A percentile compares a stretch with the other conserved stretches of the same genome.
Conservation (phyloP, 257 asterid species). For the Penstemon eatonii region DNA sequence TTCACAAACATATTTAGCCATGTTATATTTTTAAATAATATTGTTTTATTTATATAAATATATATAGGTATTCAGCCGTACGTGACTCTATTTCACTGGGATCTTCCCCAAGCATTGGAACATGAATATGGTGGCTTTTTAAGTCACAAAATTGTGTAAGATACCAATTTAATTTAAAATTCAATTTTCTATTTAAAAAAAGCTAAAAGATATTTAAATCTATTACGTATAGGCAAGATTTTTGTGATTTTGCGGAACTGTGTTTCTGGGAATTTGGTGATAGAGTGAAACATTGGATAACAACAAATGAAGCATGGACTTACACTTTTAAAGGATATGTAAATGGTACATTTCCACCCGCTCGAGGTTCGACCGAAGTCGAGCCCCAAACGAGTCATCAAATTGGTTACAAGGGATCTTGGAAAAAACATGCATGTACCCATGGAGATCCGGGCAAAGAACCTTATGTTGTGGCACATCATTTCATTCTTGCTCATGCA, state of each 20-base stretch:
- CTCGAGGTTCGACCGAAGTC: background rate
- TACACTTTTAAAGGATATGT: conserved; percentile 15
- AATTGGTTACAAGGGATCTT: background rate
- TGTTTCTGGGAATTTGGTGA: conserved; percentile 35
- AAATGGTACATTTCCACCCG: conserved; percentile 17
- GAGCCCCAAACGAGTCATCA: background rate
- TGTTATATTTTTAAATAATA: background rate
- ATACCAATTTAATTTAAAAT: background rate
- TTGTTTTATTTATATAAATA: background rate
- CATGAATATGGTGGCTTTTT: conserved; percentile 41
- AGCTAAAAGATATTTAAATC: too few relatives aligned
- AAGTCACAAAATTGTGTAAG: conserved; percentile 35
- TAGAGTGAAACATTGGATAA: conserved; percentile 26
- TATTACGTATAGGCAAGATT: conserved; percentile 16
- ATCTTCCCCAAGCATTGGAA: conserved; percentile 38
- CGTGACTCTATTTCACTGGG: conserved; percentile 42
- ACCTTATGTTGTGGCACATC: conserved; percentile 21
- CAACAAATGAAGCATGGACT: conserved; percentile 27
- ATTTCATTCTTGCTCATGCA: conserved; percentile 27
- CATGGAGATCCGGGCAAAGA: conserved; percentile 2
- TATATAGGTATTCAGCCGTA: conserved; percentile 34
- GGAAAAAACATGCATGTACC: background rate
- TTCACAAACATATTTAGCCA: background rate
- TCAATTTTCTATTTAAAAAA: too few relatives aligned
- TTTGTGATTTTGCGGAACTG: conserved; percentile 26